Evolutionary conservation across 2,329 filamentous ascomycete genomes (phyloP), one percentile per base, ranked within the genome.

Genomic region (Myriosclerotinia duriaeana): DNA sequence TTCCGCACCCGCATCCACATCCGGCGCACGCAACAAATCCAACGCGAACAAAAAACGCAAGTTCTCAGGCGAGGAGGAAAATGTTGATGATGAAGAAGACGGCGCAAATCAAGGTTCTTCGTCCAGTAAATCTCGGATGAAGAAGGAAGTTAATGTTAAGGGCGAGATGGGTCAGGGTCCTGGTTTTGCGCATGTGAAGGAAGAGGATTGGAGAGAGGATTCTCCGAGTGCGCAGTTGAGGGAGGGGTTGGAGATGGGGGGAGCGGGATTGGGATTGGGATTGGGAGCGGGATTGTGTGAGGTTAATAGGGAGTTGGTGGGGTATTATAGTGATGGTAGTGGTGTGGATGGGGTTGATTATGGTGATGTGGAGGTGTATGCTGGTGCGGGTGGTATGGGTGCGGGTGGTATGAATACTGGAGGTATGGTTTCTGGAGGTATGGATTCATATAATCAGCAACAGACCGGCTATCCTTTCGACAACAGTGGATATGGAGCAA

Each of bases 31-130:
- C 48, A 15, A 7, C 40, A 54, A 55, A 20, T 22, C 50, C 2
- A n/a, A 34, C 20, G 9, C 38, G 12, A 20, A 17, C 17, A 74
- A 73, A 62, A 75, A 74, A 62, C 72, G 72, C 15, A 74, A 74
- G 40, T 58, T 64, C 12, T 70, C 70, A n/a, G 61, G 50, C 12
- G 72, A 70, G 42, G 67, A 69, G 14, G 66, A 46, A 15, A 53
- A 69, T 40, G 67, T 55, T 30, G 72, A 74, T 34, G 73, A 74
- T 53, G 72, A 73, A 2, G 72, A 73, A 46, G 55, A 53, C 0
- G 6, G n/a, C 3, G 38, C 44, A 3, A 36, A 69, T 66, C 44
- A 66, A 44, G 67, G 30, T 65, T 60, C 66, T 63, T 26, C 26
- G 26, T 70, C 50, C 53, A 62, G 20, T 54, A 68, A 65, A 65